Evolutionary conservation across 140 eudicot genomes (phyloP).

Genomic region (Bidens hawaiensis): DNA sequence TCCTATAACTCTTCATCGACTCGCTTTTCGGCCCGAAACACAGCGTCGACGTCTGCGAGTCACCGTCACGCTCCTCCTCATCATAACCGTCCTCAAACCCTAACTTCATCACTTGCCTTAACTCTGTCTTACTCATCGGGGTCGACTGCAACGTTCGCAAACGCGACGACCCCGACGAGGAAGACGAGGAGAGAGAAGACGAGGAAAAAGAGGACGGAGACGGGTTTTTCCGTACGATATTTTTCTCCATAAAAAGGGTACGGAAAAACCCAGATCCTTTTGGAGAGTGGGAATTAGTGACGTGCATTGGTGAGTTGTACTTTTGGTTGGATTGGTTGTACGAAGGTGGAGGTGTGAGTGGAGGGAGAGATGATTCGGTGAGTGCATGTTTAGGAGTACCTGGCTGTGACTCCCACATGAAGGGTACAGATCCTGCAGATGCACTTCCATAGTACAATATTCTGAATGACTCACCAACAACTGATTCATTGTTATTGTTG

Average conservation of each 20-base stretch:
- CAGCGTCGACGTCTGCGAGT: slow-evolving; percentile 45
- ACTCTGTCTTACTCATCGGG: background rate
- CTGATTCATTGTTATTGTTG: slow-evolving; percentile 9
- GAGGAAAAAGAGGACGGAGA: slow-evolving; percentile 34
- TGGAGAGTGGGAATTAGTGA: background rate
- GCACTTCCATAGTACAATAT: slow-evolving; percentile 57
- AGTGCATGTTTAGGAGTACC: slow-evolving; percentile 71
- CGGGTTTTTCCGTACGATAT: slow-evolving; percentile 3
- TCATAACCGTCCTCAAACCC: slow-evolving; percentile 22
- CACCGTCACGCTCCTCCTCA: background rate
- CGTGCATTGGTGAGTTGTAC: slow-evolving; percentile 14
- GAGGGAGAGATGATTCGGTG: slow-evolving; percentile 32
- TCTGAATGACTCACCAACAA: slow-evolving; percentile 42
- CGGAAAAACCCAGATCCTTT: slow-evolving; percentile 25
- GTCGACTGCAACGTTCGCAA: slow-evolving; percentile 11
- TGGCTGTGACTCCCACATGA: slow-evolving; percentile 79
- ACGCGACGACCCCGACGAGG: slow-evolving; percentile 32
- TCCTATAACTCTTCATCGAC: slow-evolving; percentile 9
- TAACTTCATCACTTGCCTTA: slow-evolving; percentile 17
- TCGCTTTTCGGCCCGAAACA: slow-evolving; percentile 42
- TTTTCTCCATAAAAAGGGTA: slow-evolving; percentile 23
- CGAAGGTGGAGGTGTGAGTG: slow-evolving; percentile 88
- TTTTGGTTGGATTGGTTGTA: slow-evolving; percentile 23
- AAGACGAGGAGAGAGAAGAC: slow-evolving; percentile 30
- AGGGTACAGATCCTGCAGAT: slow-evolving; percentile 60